A percentile compares a stretch with the other conserved stretches of the same genome.
Conservation (phyloP, 768 basidiomycete genomes). For the Boletus rubroflammeus region DNA sequence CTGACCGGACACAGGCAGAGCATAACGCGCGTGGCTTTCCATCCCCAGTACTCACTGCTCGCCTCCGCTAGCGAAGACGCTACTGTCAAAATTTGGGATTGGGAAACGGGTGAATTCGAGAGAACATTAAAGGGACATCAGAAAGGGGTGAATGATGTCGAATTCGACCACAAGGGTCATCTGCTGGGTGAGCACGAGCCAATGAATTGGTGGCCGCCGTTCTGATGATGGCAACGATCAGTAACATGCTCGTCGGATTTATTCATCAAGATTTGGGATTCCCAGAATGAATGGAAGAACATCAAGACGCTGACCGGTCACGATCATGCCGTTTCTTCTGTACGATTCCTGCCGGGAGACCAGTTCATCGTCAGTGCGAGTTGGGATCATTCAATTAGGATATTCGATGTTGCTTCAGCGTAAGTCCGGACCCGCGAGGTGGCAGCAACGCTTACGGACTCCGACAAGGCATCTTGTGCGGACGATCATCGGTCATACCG, state of each 20-base stretch:
- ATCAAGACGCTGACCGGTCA: constrained; percentile 84
- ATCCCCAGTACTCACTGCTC: constrained; percentile 77
- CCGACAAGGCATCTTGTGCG: constrained; percentile 61
- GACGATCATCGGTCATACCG: constrained; percentile 72
- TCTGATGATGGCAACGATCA: constrained; percentile 9
- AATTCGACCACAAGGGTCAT: constrained; percentile 85
- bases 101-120: constrained; percentile 94
- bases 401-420: constrained; percentile 88
- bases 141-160: constrained; percentile 80
- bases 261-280: constrained; percentile 91
- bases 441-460: constrained; percentile 9
- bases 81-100: constrained; percentile 93
- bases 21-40: constrained; percentile 79
- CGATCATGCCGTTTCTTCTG: constrained; percentile 87
- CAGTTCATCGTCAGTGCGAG: constrained; percentile 83
- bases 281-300: constrained; percentile 87
- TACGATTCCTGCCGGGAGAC: constrained; percentile 81
- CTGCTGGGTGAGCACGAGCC: constrained; percentile 57
- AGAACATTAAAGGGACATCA: constrained; percentile 91
- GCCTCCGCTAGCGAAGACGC: constrained; percentile 88
- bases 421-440: constrained; percentile 36
- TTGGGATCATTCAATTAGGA: constrained; percentile 78
- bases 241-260: constrained; percentile 78
- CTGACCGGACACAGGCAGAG: constrained; percentile 73
- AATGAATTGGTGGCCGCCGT: background rate